Conservation (phyloP, 2,329 filamentous ascomycete genomes). For the Fusarium temperatum region DNA sequence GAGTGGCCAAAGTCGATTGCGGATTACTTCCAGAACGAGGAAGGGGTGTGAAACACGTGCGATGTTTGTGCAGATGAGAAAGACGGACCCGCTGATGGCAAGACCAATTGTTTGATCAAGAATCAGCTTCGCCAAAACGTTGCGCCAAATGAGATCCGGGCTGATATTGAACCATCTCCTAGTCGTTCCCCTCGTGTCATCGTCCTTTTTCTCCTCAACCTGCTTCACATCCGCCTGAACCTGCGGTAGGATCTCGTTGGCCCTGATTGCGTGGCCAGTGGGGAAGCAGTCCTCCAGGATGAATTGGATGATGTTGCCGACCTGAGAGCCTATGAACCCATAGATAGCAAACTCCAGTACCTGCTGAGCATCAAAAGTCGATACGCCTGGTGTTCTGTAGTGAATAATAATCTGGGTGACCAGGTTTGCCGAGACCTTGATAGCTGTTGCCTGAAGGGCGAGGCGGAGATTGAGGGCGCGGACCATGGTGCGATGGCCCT, state of each 20-base stretch:
- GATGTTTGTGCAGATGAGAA: conserved; percentile 50
- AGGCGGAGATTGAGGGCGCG: conserved; percentile 43
- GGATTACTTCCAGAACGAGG: conserved; percentile 41
- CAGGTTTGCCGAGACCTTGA: conserved; percentile 47
- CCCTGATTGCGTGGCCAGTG: conserved; percentile 36
- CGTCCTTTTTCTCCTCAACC: conserved; percentile 38
- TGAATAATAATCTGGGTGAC: conserved; percentile 42
- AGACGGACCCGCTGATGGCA: conserved; percentile 46
- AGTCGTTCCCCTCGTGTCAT: conserved; percentile 15
- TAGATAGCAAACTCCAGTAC: conserved; percentile 49
- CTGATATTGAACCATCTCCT: conserved; percentile 32
- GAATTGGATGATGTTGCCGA: conserved; percentile 49
- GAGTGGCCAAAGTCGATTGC: conserved; percentile 42
- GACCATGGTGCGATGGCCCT: conserved; percentile 31
- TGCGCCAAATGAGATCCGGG: conserved; percentile 47
- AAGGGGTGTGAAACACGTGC: conserved; percentile 41
- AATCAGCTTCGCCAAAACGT: conserved; percentile 48
- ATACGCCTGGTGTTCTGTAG: conserved; percentile 25
- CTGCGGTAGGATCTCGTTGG: conserved; percentile 32
- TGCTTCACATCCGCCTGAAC: conserved; percentile 27
- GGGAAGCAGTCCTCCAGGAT: conserved; percentile 49
- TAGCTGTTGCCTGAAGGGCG: conserved; percentile 42
- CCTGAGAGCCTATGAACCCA: conserved; percentile 47
- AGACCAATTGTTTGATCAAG: conserved; percentile 50
- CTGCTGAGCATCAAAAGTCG: conserved; percentile 46